A percentile compares a stretch with the other conserved stretches of the same genome.
These are phyloP conservation scores for Murraya paniculata DNA, from an alignment of 345 rosid genomes.

Conservation along the genomic window DNA sequence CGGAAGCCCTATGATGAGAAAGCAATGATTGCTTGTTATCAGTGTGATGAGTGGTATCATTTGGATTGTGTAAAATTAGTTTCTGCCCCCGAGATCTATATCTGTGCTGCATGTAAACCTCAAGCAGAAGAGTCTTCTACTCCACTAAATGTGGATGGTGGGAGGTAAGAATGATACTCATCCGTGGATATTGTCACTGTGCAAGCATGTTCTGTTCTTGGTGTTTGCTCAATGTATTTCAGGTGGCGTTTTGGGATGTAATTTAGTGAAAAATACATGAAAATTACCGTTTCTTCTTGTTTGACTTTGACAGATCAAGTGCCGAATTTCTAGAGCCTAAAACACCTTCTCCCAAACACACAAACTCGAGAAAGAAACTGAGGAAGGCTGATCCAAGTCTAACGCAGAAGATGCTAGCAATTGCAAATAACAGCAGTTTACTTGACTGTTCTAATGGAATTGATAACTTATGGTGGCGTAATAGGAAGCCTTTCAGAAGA, in stretches of 20 bases:
- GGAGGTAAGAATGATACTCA: constrained; percentile 35
- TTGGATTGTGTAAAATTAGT: constrained; percentile 56
- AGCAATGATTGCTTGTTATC: constrained; percentile 57
- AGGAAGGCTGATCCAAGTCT: constrained; percentile 12
- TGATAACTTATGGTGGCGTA: constrained; percentile 56
- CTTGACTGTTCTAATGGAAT: constrained; percentile 25
- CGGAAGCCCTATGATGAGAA: constrained; percentile 67
- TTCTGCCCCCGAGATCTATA: constrained; percentile 40
- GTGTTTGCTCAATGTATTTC: not conserved
- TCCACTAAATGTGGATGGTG: constrained; percentile 26
- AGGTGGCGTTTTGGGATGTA: not conserved
- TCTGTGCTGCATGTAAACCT: constrained; percentile 82
- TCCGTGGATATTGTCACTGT: not conserved
- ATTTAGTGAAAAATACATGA: not conserved
- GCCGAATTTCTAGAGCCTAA: constrained; percentile 47
- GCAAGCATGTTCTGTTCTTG: not conserved
- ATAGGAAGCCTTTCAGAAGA: constrained; percentile 69
- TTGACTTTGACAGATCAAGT: constrained; percentile 36
- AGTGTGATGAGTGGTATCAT: constrained; percentile 80
- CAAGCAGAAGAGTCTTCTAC: constrained; percentile 17
- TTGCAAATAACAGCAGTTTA: constrained; percentile 3
- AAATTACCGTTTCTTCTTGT: not conserved
- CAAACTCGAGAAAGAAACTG: constrained; percentile 19
- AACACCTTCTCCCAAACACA: constrained; percentile 49
- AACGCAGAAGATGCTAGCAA: constrained; percentile 10